Evolutionary conservation across 2,329 filamentous ascomycete genomes (phyloP).

Genomic region (Diplodia sapinea): DNA sequence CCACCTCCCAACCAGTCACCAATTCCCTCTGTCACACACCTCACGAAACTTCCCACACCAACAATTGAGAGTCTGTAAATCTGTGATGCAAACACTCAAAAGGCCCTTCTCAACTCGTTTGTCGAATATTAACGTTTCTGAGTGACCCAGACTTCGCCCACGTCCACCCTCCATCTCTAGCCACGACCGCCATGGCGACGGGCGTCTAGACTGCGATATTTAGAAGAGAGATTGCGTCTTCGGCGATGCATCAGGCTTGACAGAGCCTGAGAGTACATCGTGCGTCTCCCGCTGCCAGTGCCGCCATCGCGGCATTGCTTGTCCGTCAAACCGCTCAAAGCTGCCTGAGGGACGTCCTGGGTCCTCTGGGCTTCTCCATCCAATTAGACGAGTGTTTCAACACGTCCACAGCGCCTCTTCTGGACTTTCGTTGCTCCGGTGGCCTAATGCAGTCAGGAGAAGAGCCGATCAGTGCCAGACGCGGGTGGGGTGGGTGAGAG

Average conservation of each 20-base stretch:
- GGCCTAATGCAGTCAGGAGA: neutral
- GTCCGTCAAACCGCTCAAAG: neutral
- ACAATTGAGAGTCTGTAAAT: neutral
- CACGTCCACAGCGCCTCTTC: neutral
- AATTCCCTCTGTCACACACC: neutral
- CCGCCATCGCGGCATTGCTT: neutral
- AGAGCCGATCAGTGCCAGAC: constrained; percentile 8
- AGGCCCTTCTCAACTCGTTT: neutral
- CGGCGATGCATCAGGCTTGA: neutral
- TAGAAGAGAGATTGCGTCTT: neutral
- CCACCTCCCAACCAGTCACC: constrained; percentile 2
- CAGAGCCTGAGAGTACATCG: neutral
- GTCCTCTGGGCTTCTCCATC: neutral
- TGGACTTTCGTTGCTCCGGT: neutral
- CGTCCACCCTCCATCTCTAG: neutral
- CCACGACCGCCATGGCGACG: neutral
- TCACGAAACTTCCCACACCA: neutral
- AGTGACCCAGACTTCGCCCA: neutral
- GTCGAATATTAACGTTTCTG: neutral
- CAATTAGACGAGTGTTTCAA: neutral
- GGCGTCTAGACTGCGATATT: neutral
- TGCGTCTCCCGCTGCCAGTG: neutral
- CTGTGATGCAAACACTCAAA: neutral
- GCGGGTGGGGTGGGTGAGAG: constrained; percentile 17
- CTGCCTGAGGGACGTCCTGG: neutral